Conservation (phyloP, 768 basidiomycete species). For the Auricularia auricula-judae region DNA sequence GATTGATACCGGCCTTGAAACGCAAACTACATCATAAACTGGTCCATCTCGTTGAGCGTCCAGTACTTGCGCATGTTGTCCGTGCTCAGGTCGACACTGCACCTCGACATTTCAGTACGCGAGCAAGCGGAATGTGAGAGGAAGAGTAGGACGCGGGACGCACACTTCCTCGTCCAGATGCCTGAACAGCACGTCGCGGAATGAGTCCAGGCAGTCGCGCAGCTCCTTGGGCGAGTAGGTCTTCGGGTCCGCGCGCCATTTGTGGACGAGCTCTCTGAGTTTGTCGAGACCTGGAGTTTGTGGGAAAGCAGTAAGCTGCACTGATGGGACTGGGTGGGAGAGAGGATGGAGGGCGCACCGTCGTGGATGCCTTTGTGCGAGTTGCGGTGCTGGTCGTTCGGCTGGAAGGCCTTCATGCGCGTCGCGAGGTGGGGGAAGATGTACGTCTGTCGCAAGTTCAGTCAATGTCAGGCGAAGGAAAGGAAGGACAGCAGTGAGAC, state of each 20-base stretch:
- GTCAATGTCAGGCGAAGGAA: too few relatives aligned
- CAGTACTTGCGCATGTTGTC: conserved; percentile 45
- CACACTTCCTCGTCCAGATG: conserved; percentile 46
- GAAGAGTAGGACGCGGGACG: background rate
- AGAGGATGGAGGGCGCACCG: too few relatives aligned
- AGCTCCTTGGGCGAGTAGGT: conserved; percentile 41
- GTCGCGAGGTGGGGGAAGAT: conserved; percentile 42
- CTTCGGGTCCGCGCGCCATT: conserved; percentile 32
- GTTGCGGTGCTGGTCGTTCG: conserved; percentile 33
- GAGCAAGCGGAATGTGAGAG: background rate
- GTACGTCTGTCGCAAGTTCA: conserved; percentile 13
- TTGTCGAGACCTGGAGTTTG: conserved; percentile 31
- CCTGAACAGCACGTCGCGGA: conserved; percentile 32
- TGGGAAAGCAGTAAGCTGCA: background rate
- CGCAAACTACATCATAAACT: background rate
- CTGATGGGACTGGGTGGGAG: background rate
- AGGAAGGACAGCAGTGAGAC: too few relatives aligned
- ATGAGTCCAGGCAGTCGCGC: conserved; percentile 37
- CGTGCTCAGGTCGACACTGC: conserved; percentile 29
- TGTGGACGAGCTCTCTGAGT: conserved; percentile 27
- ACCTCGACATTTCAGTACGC: background rate
- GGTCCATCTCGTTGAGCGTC: conserved; percentile 34
- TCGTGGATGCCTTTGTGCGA: conserved; percentile 46
- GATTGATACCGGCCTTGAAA: too few relatives aligned
- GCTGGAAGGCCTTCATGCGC: conserved; percentile 22